Conservation (phyloP, 2,329 filamentous ascomycete genomes). For the Colletotrichum simmondsii region DNA sequence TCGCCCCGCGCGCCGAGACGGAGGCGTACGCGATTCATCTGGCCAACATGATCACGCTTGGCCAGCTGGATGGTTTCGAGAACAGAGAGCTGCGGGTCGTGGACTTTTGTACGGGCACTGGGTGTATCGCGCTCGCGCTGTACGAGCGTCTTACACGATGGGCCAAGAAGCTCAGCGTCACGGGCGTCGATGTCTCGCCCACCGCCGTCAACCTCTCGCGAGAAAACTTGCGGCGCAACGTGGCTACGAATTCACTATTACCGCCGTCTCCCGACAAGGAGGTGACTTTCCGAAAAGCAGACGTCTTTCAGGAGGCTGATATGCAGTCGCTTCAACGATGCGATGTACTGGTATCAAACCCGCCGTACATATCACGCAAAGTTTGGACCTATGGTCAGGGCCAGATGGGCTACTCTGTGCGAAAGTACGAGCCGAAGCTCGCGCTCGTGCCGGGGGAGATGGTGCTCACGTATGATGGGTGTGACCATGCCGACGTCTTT, state of each 20-base stretch:
- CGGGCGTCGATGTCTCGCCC: conserved; percentile 79
- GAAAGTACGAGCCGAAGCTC: conserved; percentile 81
- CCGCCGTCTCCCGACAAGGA: conserved; percentile 35
- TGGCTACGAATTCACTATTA: conserved; percentile 38
- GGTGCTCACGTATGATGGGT: conserved; percentile 43
- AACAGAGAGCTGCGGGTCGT: conserved; percentile 67
- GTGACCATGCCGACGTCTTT: conserved; percentile 65
- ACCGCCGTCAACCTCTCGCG: conserved; percentile 73
- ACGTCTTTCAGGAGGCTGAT: conserved; percentile 59
- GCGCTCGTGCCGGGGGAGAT: conserved; percentile 73
- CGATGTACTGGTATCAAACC: conserved; percentile 86
- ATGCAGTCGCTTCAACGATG: conserved; percentile 45
- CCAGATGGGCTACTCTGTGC: conserved; percentile 76
- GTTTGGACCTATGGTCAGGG: conserved; percentile 51
- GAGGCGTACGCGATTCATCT: conserved; percentile 74
- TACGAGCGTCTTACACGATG: conserved; percentile 66
- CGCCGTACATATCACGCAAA: conserved; percentile 83
- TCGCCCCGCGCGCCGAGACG: conserved; percentile 87
- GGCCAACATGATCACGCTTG: conserved; percentile 51
- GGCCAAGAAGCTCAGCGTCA: conserved; percentile 58
- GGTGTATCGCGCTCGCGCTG: conserved; percentile 86
- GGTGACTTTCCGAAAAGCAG: conserved; percentile 58
- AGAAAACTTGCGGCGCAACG: conserved; percentile 70
- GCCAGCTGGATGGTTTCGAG: conserved; percentile 23
- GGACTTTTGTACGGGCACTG: conserved; percentile 91